phyloP scores from a whole-genome alignment of 202 grass and related monocot genomes.

The Zizania palustris region DNA sequence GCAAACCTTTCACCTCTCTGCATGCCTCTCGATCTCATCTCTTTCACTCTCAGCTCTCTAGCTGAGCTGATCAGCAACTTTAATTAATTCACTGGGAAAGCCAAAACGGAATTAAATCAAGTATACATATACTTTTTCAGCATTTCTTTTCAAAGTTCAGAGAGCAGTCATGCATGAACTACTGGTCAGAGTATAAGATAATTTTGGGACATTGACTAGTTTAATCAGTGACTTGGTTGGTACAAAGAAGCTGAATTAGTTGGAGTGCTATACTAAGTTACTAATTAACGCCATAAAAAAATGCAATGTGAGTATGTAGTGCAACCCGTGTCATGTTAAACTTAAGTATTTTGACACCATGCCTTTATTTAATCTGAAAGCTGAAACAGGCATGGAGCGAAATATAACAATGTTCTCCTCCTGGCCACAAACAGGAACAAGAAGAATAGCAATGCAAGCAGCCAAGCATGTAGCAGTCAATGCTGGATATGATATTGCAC shows the following conservation, averaged over 20 bases:
- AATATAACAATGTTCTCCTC: conserved; percentile 43
- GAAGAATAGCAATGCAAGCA: conserved; percentile 16
- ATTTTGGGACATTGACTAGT: not conserved
- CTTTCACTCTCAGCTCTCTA: not conserved
- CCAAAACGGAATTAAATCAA: not conserved
- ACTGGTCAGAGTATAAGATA: not conserved
- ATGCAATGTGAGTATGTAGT: not conserved
- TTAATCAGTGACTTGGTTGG: no score
- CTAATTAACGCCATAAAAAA: not conserved
- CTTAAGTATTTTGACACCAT: not conserved
- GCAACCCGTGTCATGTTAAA: not conserved
- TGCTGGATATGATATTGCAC: not conserved
- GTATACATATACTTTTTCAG: not conserved
- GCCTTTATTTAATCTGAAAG: not conserved
- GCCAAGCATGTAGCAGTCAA: conserved; percentile 24
- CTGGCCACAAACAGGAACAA: not conserved
- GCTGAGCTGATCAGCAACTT: not conserved
- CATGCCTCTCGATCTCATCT: not conserved
- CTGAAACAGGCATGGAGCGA: conserved; percentile 20
- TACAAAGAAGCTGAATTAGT: not conserved
- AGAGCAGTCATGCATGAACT: not conserved
- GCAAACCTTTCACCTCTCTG: not conserved
- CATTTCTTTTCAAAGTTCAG: not conserved
- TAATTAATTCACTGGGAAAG: not conserved
- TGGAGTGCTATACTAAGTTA: not conserved